Evolutionary conservation across 371 early-diverging fungal genomes (phyloP).

Genomic region (Syncephalis fuscata): DNA sequence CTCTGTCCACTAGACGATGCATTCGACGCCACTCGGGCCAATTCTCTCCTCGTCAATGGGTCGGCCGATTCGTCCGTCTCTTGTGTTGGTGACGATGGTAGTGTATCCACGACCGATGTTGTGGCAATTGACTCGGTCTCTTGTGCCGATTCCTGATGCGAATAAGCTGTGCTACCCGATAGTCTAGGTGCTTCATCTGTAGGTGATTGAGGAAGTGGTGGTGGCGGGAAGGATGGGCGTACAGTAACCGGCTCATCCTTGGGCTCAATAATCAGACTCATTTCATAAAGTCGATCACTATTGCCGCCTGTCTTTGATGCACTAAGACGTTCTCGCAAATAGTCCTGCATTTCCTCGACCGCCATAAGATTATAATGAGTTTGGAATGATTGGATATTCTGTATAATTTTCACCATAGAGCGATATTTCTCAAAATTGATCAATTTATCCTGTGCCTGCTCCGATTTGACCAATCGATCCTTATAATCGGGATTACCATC

Average conservation of each 20-base stretch:
- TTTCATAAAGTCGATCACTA: neutral
- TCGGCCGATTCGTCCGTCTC: too few species aligned
- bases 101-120: too few species aligned
- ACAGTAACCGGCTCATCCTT: neutral
- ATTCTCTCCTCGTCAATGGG: too few species aligned
- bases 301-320: neutral
- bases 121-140: too few species aligned
- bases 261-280: neutral
- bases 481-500: slow-evolving; percentile 35
- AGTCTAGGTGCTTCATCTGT: too few species aligned
- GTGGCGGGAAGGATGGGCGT: too few species aligned
- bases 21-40: too few species aligned
- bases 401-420: slow-evolving; percentile 40
- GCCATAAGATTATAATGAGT: slow-evolving; percentile 36
- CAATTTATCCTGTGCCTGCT: slow-evolving; percentile 20
- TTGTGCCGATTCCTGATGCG: too few species aligned
- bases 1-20: too few species aligned
- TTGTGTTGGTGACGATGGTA: too few species aligned
- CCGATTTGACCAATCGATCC: neutral
- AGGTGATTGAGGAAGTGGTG: too few species aligned
- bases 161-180: too few species aligned
- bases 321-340: neutral
- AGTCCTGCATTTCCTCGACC: slow-evolving; percentile 22
- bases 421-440: slow-evolving; percentile 75
- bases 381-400: slow-evolving; percentile 68